Percentiles rank a stretch among this genome's conserved stretches.
Conservation (phyloP, 2,329 filamentous ascomycete species). For the Lachnellula arida region DNA sequence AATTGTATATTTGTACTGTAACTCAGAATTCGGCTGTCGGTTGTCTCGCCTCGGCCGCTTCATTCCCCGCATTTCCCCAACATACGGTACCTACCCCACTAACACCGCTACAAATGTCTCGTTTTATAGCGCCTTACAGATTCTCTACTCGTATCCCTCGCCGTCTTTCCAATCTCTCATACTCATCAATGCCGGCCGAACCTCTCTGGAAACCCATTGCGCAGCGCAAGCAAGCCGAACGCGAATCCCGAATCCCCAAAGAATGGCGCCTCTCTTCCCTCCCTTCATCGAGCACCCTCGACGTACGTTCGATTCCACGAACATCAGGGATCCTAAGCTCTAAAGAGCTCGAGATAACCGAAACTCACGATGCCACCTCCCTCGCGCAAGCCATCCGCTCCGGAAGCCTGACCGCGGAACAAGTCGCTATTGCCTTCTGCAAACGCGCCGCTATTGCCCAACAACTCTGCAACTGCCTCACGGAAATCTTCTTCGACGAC, state of each 20-base stretch:
- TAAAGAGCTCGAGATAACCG: slow-evolving; percentile 28
- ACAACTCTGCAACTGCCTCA: slow-evolving; percentile 41
- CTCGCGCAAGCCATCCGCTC: slow-evolving; percentile 21
- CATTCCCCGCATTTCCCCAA: no score
- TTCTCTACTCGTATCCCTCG: no score
- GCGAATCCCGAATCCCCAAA: slow-evolving; percentile 24
- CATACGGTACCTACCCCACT: no score
- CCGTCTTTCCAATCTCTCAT: no score
- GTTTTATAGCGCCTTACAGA: no score
- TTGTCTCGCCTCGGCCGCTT: no score
- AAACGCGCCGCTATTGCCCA: slow-evolving; percentile 47
- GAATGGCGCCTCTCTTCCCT: slow-evolving; percentile 24
- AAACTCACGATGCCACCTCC: slow-evolving; percentile 27
- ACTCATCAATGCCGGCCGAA: slow-evolving; percentile 11
- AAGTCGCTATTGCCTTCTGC: slow-evolving; percentile 45
- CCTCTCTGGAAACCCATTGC: slow-evolving; percentile 23
- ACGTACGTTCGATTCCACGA: slow-evolving; percentile 23
- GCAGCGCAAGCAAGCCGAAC: slow-evolving; percentile 24
- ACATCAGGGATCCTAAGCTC: slow-evolving; percentile 23
- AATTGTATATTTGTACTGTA: no score
- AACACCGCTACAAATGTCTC: no score
- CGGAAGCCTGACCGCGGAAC: slow-evolving; percentile 25
- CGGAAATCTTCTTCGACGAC: slow-evolving; percentile 46
- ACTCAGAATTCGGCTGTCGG: no score
- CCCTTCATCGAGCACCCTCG: slow-evolving; percentile 14